Conservation (phyloP, 345 rosid genomes). For the Acer negundo region DNA sequence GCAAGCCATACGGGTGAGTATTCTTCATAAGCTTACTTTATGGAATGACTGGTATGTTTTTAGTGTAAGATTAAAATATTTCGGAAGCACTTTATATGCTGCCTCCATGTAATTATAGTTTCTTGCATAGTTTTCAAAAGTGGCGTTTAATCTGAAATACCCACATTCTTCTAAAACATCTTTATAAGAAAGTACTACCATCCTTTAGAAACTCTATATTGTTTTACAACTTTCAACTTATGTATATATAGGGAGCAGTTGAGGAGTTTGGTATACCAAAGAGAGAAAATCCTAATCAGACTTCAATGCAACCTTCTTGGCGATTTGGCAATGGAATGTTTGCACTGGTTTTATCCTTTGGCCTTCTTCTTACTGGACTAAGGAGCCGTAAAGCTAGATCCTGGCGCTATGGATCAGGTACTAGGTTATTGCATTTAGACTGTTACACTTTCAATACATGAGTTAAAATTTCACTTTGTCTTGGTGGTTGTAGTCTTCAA, state of each 20-base stretch:
- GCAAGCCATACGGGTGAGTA: constrained; percentile 60
- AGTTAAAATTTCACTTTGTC: background rate
- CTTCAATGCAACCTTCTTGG: constrained; percentile 51
- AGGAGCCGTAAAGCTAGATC: constrained; percentile 66
- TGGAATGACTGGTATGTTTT: background rate
- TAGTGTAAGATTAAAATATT: background rate
- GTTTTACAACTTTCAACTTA: background rate
- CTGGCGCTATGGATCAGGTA: constrained; percentile 66
- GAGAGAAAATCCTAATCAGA: constrained; percentile 48
- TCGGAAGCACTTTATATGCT: constrained; percentile 5
- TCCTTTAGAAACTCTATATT: background rate
- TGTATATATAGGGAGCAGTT: constrained; percentile 47
- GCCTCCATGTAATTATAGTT: background rate
- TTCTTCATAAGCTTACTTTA: constrained; percentile 5
- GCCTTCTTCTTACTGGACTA: constrained; percentile 57
- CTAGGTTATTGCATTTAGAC: constrained; percentile 3
- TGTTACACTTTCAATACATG: background rate
- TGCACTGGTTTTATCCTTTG: constrained; percentile 60
- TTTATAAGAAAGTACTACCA: background rate
- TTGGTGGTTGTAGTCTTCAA: too few relatives aligned
- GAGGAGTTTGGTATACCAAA: constrained; percentile 60
- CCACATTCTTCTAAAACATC: background rate
- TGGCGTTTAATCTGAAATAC: background rate
- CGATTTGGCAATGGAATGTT: constrained; percentile 69
- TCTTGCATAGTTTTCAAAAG: background rate